Conservation (phyloP, 257 asterid species). For the Cinchona pubescens region DNA sequence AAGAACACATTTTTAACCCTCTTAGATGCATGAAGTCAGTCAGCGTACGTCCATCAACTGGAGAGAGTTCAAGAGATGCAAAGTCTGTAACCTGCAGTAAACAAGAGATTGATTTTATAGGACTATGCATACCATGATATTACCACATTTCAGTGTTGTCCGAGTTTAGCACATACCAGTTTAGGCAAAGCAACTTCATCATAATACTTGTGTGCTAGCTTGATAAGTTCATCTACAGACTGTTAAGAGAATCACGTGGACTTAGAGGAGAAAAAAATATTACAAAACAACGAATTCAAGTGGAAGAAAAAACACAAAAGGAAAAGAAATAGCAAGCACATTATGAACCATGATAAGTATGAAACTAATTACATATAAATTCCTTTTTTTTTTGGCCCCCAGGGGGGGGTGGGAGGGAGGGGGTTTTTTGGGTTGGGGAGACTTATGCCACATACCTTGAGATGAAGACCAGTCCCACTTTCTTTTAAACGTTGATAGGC, state of each 20-base stretch:
- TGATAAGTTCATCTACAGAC: constrained; percentile 81
- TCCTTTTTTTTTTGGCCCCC: no score
- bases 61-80: constrained; percentile 98
- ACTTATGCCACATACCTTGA: constrained; percentile 55
- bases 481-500: constrained; percentile 72
- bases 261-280: constrained; percentile 6
- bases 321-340: background rate
- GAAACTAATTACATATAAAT: background rate
- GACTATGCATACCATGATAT: constrained; percentile 8
- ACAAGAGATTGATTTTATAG: constrained; percentile 18
- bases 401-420: background rate
- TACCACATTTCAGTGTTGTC: constrained; percentile 10
- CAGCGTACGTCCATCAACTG: constrained; percentile 95
- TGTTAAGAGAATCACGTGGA: constrained; percentile 38
- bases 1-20: constrained; percentile 86
- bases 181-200: constrained; percentile 92
- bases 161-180: constrained; percentile 55
- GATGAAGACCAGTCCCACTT: constrained; percentile 71
- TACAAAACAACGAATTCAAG: background rate
- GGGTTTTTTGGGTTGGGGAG: no score
- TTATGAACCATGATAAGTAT: background rate
- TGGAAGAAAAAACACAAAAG: background rate
- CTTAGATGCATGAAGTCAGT: constrained; percentile 99
- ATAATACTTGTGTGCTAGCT: constrained; percentile 75
- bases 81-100: constrained; percentile 84